A percentile compares a stretch with the other conserved stretches of the same genome.
Conservation (phyloP, 495 filamentous ascomycete species). For the Penicillium waksmanii region DNA sequence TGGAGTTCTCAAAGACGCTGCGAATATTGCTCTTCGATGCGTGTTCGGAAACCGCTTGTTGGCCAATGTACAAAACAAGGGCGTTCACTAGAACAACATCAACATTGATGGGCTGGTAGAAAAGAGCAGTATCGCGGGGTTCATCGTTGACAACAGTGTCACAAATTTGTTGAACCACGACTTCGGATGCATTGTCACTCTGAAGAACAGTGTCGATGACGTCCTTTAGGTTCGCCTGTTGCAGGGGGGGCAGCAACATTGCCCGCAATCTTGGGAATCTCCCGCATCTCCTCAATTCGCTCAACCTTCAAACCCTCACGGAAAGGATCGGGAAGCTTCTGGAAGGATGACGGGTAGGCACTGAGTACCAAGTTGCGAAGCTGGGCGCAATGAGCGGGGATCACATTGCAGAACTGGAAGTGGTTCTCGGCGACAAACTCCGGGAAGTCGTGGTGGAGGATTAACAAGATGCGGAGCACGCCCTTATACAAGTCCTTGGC, state of each 20-base stretch:
- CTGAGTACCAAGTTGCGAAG: slow-evolving; percentile 87
- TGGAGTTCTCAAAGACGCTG: slow-evolving; percentile 69
- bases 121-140: slow-evolving; percentile 60
- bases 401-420: slow-evolving; percentile 79
- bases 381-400: slow-evolving; percentile 85
- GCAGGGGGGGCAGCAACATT: slow-evolving; percentile 61
- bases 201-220: slow-evolving; percentile 68
- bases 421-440: slow-evolving; percentile 91
- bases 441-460: slow-evolving; percentile 92
- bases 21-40: slow-evolving; percentile 59
- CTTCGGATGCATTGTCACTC: slow-evolving; percentile 59
- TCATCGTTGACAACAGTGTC: slow-evolving; percentile 63
- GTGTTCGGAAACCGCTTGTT: slow-evolving; percentile 62
- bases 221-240: slow-evolving; percentile 65
- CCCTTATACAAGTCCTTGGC: slow-evolving; percentile 85
- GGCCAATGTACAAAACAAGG: slow-evolving; percentile 79
- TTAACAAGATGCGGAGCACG: slow-evolving; percentile 75
- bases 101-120: slow-evolving; percentile 63
- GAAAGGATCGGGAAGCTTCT: slow-evolving; percentile 82
- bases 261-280: slow-evolving; percentile 62
- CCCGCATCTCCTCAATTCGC: slow-evolving; percentile 74
- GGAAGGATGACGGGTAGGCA: slow-evolving; percentile 75
- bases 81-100: slow-evolving; percentile 77
- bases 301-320: slow-evolving; percentile 79
- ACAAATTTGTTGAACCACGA: slow-evolving; percentile 70